These are phyloP conservation scores for Tricholoma bakamatsutake DNA, from an alignment of 768 basidiomycete species.

Conservation along the genomic window DNA sequence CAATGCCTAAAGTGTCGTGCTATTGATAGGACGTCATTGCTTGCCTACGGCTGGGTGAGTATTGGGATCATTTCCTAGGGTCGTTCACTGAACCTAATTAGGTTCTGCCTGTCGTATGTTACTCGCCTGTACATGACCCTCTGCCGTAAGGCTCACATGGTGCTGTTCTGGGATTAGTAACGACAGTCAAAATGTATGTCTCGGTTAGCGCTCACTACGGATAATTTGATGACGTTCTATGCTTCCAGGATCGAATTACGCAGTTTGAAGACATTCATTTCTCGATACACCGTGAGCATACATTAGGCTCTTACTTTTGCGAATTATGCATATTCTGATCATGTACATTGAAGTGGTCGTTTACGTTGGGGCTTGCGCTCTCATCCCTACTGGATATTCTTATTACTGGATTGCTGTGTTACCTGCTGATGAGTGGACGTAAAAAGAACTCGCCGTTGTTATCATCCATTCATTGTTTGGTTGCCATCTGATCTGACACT, in stretches of 20 bases:
- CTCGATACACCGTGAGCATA: constrained; percentile 8
- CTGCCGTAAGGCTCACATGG: not conserved
- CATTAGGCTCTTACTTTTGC: not conserved
- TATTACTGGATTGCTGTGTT: constrained; percentile 40
- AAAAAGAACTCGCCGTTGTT: constrained; percentile 33
- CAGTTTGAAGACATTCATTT: constrained; percentile 9
- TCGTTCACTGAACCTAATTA: constrained; percentile 2
- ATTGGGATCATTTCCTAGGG: not conserved
- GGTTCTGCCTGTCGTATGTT: constrained; percentile 22
- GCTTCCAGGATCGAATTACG: constrained; percentile 9
- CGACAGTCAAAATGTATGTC: constrained; percentile 12
- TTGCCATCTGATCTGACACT: not conserved
- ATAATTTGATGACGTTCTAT: not conserved
- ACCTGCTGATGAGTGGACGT: constrained; percentile 34
- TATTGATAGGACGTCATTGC: constrained; percentile 21
- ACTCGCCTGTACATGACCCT: not conserved
- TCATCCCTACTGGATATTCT: constrained; percentile 46
- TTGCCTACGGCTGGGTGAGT: constrained; percentile 24
- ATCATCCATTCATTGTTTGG: not conserved
- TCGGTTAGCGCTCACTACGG: too few relatives aligned
- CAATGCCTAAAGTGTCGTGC: not conserved
- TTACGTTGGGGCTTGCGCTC: constrained; percentile 44
- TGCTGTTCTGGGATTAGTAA: constrained; percentile 2
- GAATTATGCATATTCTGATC: not conserved
- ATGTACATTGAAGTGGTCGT: constrained; percentile 32